Conservation (phyloP, 2,329 filamentous ascomycete species). For the Epichloe hybrida region DNA sequence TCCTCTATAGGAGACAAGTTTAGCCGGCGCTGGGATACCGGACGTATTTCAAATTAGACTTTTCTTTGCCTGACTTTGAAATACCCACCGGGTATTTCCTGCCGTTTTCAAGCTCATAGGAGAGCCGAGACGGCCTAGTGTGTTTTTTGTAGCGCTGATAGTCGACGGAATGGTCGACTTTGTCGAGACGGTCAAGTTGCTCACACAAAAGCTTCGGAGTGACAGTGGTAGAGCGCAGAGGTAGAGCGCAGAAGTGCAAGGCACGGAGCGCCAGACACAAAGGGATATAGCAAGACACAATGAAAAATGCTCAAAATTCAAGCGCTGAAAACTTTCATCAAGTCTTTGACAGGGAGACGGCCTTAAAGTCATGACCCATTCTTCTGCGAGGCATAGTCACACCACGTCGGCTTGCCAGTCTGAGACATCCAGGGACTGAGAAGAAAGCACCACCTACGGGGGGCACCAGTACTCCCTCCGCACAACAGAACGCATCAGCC, state of each 20-base stretch:
- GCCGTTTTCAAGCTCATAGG: neutral
- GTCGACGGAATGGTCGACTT: neutral
- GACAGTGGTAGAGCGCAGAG: neutral
- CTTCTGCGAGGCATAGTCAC: slow-evolving; percentile 8
- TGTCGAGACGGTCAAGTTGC: neutral
- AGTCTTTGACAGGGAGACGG: neutral
- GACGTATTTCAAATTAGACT: neutral
- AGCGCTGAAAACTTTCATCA: neutral
- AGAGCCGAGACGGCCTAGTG: neutral
- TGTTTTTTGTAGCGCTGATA: neutral
- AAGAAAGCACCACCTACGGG: neutral
- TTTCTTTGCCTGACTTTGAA: neutral
- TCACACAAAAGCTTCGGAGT: neutral
- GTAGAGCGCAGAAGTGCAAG: neutral
- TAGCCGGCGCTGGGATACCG: neutral
- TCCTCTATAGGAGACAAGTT: neutral
- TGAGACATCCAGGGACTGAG: slow-evolving; percentile 10
- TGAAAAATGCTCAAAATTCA: neutral
- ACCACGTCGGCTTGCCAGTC: slow-evolving; percentile 1
- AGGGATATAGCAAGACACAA: slow-evolving; percentile 4
- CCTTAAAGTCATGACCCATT: slow-evolving; percentile 2
- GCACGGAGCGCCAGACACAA: neutral
- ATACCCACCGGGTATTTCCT: neutral
- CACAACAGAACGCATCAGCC: neutral
- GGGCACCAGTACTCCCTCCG: neutral